Evolutionary conservation across 768 basidiomycete genomes (phyloP).

Genomic region (Coprinopsis marcescibilis): DNA sequence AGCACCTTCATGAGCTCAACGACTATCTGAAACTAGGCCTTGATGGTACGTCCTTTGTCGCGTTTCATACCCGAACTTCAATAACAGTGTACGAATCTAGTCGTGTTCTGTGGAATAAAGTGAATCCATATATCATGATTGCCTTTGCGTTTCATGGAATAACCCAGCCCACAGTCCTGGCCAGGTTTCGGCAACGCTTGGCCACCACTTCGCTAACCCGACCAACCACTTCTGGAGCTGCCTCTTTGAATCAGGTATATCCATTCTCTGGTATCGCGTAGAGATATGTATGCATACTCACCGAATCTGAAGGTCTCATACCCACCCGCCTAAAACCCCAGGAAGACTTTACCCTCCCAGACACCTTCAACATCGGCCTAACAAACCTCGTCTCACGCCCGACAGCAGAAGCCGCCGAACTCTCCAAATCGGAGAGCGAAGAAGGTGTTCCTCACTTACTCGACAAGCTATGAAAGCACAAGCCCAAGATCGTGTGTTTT

Average conservation of each 20-base stretch:
- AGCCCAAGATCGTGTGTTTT: slow-evolving; percentile 69
- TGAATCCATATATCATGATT: slow-evolving; percentile 22
- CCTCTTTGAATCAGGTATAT: slow-evolving; percentile 56
- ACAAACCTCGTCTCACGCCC: slow-evolving; percentile 73
- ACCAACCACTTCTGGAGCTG: slow-evolving; percentile 83
- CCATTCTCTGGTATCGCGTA: too few species aligned
- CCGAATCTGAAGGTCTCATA: slow-evolving; percentile 48
- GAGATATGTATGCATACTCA: too few species aligned
- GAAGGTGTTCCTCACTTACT: slow-evolving; percentile 54
- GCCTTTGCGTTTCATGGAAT: background rate
- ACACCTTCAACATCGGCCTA: slow-evolving; percentile 55
- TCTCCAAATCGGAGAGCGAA: slow-evolving; percentile 46
- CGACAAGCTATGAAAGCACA: slow-evolving; percentile 47
- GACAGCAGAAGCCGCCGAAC: slow-evolving; percentile 56
- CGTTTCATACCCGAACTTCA: background rate
- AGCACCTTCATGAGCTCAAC: background rate
- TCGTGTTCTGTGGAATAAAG: slow-evolving; percentile 87
- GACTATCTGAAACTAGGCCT: slow-evolving; percentile 3
- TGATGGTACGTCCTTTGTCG: background rate
- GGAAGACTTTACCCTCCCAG: slow-evolving; percentile 58
- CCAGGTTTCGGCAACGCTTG: slow-evolving; percentile 55
- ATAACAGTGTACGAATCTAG: slow-evolving; percentile 29
- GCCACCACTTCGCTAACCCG: slow-evolving; percentile 76
- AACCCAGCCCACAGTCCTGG: slow-evolving; percentile 46
- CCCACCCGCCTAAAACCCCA: slow-evolving; percentile 41